Percentiles rank a stretch among this genome's conserved stretches.
Evolutionary conservation across 176 grass and related monocot species (phyloP).

Genomic region (Oryza brachyantha): DNA sequence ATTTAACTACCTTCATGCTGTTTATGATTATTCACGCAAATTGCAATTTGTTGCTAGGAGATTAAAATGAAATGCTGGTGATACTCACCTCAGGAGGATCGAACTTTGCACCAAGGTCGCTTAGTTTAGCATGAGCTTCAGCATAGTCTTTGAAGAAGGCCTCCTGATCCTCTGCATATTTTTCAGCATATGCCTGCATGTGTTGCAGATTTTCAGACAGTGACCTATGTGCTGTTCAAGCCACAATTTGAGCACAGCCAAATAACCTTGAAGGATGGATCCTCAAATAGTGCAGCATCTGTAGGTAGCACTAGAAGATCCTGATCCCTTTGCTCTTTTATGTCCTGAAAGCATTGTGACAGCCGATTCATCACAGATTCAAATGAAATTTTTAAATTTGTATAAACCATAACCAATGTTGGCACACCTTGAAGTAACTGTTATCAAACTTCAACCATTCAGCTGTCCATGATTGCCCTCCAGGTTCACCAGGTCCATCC

Average conservation of each 20-base stretch:
- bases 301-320: conserved; percentile 89
- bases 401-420: conserved; percentile 27
- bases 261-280: conserved; percentile 79
- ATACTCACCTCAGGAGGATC: conserved; percentile 76
- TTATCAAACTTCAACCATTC: conserved; percentile 98
- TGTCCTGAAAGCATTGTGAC: conserved; percentile 67
- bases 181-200: conserved; percentile 71
- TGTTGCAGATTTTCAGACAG: conserved; percentile 6
- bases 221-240: background rate
- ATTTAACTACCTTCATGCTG: background rate
- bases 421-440: conserved; percentile 77
- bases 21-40: background rate
- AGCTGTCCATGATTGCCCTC: conserved; percentile 92
- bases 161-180: conserved; percentile 75
- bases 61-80: background rate
- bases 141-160: conserved; percentile 93
- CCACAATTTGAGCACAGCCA: background rate
- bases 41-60: background rate
- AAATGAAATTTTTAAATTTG: background rate
- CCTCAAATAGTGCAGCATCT: conserved; percentile 86
- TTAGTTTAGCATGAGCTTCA: conserved; percentile 95
- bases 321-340: conserved; percentile 73
- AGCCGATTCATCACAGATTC: background rate
- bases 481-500: conserved; percentile 92
- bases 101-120: conserved; percentile 82